A percentile compares a stretch with the other conserved stretches of the same genome.
phyloP scores from a whole-genome alignment of 805 yeast species.

The Cyberlindnera amylophila region DNA sequence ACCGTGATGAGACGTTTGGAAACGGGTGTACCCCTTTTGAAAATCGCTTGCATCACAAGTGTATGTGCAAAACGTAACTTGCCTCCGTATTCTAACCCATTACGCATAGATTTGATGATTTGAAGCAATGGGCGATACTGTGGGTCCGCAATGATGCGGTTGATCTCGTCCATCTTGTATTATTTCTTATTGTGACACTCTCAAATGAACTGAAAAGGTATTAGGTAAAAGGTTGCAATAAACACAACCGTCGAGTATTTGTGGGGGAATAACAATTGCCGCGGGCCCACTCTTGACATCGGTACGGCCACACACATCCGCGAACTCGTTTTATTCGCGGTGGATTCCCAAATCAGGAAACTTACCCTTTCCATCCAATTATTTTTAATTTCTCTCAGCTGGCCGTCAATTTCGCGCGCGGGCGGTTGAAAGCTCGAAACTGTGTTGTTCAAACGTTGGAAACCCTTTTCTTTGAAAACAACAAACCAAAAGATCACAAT shows the following conservation, averaged over 20 bases:
- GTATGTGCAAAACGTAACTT: constrained; percentile 62
- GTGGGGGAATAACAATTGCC: neutral
- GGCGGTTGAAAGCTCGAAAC: too few species aligned
- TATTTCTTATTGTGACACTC: neutral
- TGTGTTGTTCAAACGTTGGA: too few species aligned
- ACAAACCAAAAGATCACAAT: neutral
- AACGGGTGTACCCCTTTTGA: constrained; percentile 30
- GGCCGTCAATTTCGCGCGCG: too few species aligned
- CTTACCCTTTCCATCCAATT: too few species aligned
- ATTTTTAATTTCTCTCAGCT: too few species aligned
- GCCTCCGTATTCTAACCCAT: constrained; percentile 55
- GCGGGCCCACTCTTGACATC: constrained; percentile 1
- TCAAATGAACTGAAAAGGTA: too few species aligned
- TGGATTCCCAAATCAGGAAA: too few species aligned
- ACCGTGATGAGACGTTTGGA: constrained; percentile 43
- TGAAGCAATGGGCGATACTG: constrained; percentile 33
- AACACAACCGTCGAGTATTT: neutral
- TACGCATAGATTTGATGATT: constrained; percentile 37
- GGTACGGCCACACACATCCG: constrained; percentile 1
- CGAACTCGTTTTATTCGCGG: too few species aligned
- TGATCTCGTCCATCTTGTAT: constrained; percentile 14
- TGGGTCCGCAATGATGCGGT: constrained; percentile 31
- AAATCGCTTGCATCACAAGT: constrained; percentile 54
- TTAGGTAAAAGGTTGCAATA: neutral
- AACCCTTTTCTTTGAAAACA: too few species aligned